Base-by-base conservation (phyloP, 108 stramenopile species). In the Cyclotella choctawhatcheeana region DNA sequence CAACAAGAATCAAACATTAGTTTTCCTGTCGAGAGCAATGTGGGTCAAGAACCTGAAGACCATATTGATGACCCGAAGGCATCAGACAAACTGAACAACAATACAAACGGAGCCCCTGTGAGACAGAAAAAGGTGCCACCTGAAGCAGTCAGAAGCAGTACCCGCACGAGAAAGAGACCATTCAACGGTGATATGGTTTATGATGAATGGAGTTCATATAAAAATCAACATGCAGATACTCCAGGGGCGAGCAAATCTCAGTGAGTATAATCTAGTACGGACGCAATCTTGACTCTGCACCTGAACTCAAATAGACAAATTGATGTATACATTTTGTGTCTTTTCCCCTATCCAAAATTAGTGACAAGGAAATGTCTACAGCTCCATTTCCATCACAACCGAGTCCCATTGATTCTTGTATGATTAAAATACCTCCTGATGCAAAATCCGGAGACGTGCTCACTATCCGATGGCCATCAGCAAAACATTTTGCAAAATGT, bases 391-490 rank as follows among this genome's bases (percentile, higher is more conserved):
- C 51, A 52, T 1, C n/a, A 58, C 29, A 29, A 58, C 56, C 18
- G 30, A 5, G 20, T 30, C 29, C 5, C 34, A 21, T 61, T n/a
- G 40, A 61, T 59, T 78, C 69, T 37, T 78, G 77, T 48, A 51
- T 78, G 32, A 64, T 78, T 2, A 53, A 78, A 30, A 25, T 78
- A 5, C 64, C 77, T 16, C 44, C 35, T 43, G 56, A 47, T 55
- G 34, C 30, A 25, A 58, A 44, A 59, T 24, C 56, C 25, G 77
- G 77, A 14, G 77, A 78, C 32, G 55, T 44, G 32, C 47, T 78
- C 30, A 58, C 64, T 31, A 78, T 78, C 35, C 77, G 64, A 33
- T 78, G 77, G 75, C 75, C 75, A 17, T 53, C 59, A 17, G 2
- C 21, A 12, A 27, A 60, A 76, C 58, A n/a, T n/a, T n/a, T n/a